Percentiles rank a stretch among this genome's conserved stretches.
Evolutionary conservation across 495 filamentous ascomycete species (phyloP).

Genomic region (Pyronema omphalodes): DNA sequence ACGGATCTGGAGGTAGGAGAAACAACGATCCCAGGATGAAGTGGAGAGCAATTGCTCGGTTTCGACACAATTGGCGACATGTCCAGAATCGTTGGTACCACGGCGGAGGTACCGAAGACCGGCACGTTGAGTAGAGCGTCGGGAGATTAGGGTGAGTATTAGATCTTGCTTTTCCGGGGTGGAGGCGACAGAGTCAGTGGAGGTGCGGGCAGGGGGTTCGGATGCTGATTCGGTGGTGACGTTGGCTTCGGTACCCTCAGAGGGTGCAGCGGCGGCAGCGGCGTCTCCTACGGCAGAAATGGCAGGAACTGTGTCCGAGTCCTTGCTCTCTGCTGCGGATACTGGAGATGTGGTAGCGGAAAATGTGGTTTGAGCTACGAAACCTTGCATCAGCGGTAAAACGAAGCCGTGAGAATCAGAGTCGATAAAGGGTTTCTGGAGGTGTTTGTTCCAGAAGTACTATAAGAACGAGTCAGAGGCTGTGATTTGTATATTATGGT

Average conservation of each 20-base stretch:
- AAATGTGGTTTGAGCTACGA: slow-evolving; percentile 76
- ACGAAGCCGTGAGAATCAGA: slow-evolving; percentile 46
- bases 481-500: background rate
- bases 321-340: slow-evolving; percentile 11
- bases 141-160: slow-evolving; percentile 69
- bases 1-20: slow-evolving; percentile 69
- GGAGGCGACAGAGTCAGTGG: background rate
- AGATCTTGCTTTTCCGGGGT: slow-evolving; percentile 27
- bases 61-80: slow-evolving; percentile 80
- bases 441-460: slow-evolving; percentile 82
- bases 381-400: slow-evolving; percentile 81
- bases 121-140: slow-evolving; percentile 63
- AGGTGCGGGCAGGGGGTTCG: no score
- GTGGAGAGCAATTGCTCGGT: slow-evolving; percentile 78
- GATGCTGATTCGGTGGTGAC: background rate
- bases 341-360: slow-evolving; percentile 25
- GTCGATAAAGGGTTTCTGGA: slow-evolving; percentile 56
- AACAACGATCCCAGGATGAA: slow-evolving; percentile 38
- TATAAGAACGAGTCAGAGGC: slow-evolving; percentile 24
- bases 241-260: slow-evolving; percentile 15
- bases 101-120: slow-evolving; percentile 83
- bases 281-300: slow-evolving; percentile 6
- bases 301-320: slow-evolving; percentile 13
- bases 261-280: slow-evolving; percentile 4
- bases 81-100: slow-evolving; percentile 71